Base-by-base conservation (phyloP, 2,329 filamentous ascomycete genomes). In the Aspergillus fischeri region DNA sequence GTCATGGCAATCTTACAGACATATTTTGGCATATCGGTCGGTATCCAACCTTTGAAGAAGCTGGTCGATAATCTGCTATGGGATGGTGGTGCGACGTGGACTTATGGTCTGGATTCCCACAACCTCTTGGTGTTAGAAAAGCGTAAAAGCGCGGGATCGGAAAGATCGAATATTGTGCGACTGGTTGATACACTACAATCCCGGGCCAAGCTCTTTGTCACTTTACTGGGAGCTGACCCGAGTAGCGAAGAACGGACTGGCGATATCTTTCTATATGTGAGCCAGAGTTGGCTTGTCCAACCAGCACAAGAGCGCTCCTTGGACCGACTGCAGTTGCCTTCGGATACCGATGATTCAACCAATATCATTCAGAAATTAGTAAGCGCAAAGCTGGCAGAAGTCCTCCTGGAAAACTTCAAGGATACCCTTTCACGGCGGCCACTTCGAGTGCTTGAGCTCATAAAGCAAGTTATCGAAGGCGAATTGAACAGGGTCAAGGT, bases 231-330 rank as follows among this genome's bases (percentile, higher is more conserved):
- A 32, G 66, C 70, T 27, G 75, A 77, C 57, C 73, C 75, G 6
- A 73, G 68, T 54, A 72, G 66, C 42, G 74, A 78, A 52, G 74
- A 77, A 47, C 61, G 68, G 17, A 75, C 71, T 7, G 72, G 70
- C 6, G 74, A 77, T 49, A 67, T 77, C 8, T 78, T 78, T 60
- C 67, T 78, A 3, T 69, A 75, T 58, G 75, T 74, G 29, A 77
- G 75, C 63, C 66, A 73, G 51, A 67, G 58, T 27, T 78, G 76
- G 76, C 72, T 78, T 2, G 65, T 74, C n/a, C 63, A 69, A 27
- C 60, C 67, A 21, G 61, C 63, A 6, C 41, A 50, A 6, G 35
- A 59, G 14, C 24, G 29, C 3, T 17, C 61, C 20, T 32, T 57
- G 42, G 21, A 54, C 27, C 50, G 62, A 25, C 35, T 64, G 21